These are phyloP conservation scores for Gastrodia elata DNA, from an alignment of 106 monocot genomes.

Conservation along the genomic window DNA sequence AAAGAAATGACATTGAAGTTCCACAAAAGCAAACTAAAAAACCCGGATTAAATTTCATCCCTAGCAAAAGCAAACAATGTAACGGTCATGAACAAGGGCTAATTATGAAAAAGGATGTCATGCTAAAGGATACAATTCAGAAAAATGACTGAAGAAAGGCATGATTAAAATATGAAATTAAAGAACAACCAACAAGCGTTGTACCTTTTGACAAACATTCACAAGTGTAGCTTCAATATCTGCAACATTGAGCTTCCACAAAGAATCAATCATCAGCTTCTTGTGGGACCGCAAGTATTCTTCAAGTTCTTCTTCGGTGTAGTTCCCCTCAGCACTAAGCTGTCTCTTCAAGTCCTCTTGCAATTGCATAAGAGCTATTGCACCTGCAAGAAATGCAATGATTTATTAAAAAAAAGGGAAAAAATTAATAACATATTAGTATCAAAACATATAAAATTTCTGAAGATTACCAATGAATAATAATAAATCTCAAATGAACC, in stretches of 20 bases:
- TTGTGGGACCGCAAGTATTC: conserved; percentile 69
- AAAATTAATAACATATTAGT: neutral
- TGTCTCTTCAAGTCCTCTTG: conserved; percentile 94
- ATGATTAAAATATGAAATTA: neutral
- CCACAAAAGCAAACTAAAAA: neutral
- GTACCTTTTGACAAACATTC: conserved; percentile 90
- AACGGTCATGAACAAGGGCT: neutral
- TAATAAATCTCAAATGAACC: no score
- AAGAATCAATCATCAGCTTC: conserved; percentile 83
- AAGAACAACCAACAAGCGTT: conserved; percentile 7
- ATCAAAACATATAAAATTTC: neutral
- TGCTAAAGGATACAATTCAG: neutral
- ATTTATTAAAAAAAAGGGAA: neutral
- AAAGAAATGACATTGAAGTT: neutral
- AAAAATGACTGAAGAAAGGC: neutral
- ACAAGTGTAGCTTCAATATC: conserved; percentile 92
- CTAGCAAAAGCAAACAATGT: neutral
- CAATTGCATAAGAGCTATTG: conserved; percentile 84
- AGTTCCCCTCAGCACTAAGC: conserved; percentile 66
- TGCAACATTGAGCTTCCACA: conserved; percentile 98
- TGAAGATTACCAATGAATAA: neutral
- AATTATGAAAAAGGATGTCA: neutral
- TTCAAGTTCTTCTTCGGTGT: conserved; percentile 84
- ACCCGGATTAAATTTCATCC: neutral
- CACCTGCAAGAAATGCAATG: conserved; percentile 39